These are phyloP conservation scores for Selaginella moellendorffii DNA, from an alignment of 75 land plant genomes.

Conservation along the genomic window DNA sequence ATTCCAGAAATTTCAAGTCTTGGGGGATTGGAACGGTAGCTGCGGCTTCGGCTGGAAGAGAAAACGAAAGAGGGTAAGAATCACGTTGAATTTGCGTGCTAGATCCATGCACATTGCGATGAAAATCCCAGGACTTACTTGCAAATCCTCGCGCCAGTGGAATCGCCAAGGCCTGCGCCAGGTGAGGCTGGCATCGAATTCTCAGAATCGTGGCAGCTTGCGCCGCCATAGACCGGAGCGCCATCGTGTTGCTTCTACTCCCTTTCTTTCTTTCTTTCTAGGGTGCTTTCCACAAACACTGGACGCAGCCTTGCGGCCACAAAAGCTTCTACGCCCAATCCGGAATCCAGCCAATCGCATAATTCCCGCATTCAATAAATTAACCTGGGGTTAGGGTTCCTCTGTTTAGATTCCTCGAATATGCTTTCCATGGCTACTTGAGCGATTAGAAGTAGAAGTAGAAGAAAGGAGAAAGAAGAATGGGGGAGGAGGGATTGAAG, in stretches of 20 bases:
- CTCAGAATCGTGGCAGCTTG: background rate
- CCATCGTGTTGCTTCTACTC: no score
- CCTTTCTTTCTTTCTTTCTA: background rate
- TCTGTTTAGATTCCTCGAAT: no score
- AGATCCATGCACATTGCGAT: no score
- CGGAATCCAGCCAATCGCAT: background rate
- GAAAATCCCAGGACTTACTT: background rate
- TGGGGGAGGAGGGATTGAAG: no score
- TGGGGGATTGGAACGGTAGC: slow-evolving; percentile 39
- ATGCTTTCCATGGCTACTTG: no score
- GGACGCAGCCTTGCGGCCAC: background rate
- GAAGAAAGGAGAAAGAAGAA: no score
- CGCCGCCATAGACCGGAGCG: background rate
- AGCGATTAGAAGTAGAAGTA: no score
- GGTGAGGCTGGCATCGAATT: background rate
- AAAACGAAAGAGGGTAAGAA: no score
- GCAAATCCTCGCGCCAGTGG: background rate
- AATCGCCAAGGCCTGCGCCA: background rate
- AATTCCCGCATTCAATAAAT: no score
- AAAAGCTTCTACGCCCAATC: background rate
- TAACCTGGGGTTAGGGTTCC: no score
- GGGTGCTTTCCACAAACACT: background rate
- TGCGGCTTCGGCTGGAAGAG: no score
- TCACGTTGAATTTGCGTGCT: no score
- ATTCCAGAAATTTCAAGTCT: slow-evolving; percentile 53